Conservation (phyloP, 1,284 basidiomycete genomes). For the Ganoderma lucidum region DNA sequence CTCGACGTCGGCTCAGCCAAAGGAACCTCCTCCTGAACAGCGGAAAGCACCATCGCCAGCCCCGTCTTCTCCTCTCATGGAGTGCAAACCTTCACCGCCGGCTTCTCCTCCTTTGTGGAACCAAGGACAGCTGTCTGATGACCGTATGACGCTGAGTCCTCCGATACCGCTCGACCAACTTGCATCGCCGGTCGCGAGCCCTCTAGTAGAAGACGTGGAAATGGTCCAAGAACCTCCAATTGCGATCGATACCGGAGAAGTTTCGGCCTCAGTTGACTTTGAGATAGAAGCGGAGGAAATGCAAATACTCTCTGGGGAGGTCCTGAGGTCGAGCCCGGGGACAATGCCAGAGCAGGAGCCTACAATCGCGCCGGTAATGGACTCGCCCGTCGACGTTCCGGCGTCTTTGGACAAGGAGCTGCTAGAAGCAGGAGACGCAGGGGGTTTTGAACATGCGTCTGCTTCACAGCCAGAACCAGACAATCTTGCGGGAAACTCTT, state of each 20-base stretch:
- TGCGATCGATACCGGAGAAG: not conserved
- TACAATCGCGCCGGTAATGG: not conserved
- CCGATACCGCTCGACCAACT: not conserved
- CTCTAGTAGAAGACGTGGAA: not conserved
- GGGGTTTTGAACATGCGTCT: not conserved
- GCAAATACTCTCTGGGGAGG: not conserved
- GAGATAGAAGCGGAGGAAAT: not conserved
- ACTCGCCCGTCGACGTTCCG: not conserved
- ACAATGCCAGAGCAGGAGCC: not conserved
- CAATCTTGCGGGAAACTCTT: not conserved
- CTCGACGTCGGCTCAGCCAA: not conserved
- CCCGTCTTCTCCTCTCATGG: not conserved
- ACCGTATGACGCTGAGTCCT: not conserved
- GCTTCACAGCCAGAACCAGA: not conserved
- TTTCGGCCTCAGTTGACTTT: not conserved
- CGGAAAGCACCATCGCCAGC: not conserved
- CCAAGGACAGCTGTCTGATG: not conserved
- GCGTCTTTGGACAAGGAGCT: not conserved
- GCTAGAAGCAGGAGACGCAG: not conserved
- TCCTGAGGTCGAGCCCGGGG: not conserved
- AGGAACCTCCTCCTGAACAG: not conserved
- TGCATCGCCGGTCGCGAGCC: not conserved
- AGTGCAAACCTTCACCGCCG: not conserved
- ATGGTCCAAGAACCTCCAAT: not conserved
- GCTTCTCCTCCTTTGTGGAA: not conserved